Evolutionary conservation across 192 early-diverging fungal species (phyloP), one percentile per base, ranked within the genome.

Genomic region (Coemansia sp.): DNA sequence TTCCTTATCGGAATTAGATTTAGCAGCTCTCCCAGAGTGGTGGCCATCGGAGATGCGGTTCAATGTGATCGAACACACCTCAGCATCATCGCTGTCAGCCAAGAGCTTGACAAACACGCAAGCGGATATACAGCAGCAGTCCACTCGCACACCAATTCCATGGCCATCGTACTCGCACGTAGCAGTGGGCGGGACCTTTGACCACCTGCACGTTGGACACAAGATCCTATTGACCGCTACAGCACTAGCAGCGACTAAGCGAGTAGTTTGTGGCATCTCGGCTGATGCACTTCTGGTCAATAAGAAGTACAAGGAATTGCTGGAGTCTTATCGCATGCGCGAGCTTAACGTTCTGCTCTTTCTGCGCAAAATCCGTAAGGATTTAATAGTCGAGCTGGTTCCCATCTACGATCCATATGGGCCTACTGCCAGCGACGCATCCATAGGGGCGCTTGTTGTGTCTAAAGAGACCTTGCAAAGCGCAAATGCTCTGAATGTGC

Each of bases 201-300:
- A 99, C 76, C 95, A 97, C 67, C 76, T 99, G 53, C 97, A 99
- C 62, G 76, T 86, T 1, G 97, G 95, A 9, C 97, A 99, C 73
- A 94, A 97, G 83, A 92, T 97, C 31, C 74, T 99, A 14, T 82
- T 99, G 30, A 89, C 92, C 0, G 89, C 89, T 68, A 85, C 92
- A 0, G 90, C 87, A 0, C 86, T 89, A 72, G 76, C 93, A 8
- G 72, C 92, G 5, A 72, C 74, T 9, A 73, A 86, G 58, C 85
- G 62, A 58, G 92, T 60, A 63, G 89, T 56, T 87, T 92, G 64
- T 87, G 95, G 53, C 79, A 93, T 47, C 86, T 89, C 72, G 83
- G 85, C 82, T 44, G 86, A 90, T 21, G 54, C 60, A 10, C 84
- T 94, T 62, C 82, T 96, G 0, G 66, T 66, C 47, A 86, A 82